Percentiles rank a stretch among this genome's conserved stretches.
phyloP scores from a whole-genome alignment of 73 alveolate genomes.

The Paramecium primaurelia region DNA sequence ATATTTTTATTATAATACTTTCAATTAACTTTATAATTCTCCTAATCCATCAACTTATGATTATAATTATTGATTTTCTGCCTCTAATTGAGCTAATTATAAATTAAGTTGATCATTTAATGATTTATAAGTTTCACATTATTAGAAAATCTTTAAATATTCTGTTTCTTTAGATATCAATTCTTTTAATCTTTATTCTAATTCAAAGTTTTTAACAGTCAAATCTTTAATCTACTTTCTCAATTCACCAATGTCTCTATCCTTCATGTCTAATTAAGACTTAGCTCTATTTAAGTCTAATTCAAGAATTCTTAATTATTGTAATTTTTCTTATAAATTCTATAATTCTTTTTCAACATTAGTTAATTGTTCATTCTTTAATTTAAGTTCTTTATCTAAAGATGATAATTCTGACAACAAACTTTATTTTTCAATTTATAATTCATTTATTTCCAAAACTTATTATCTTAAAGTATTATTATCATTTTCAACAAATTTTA shows the following conservation, averaged over 20 bases:
- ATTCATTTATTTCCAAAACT: not conserved
- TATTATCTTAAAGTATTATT: not conserved
- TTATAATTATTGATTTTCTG: not conserved
- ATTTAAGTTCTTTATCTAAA: not conserved
- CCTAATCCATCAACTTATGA: not conserved
- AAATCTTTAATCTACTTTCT: not conserved
- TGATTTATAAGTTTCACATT: not conserved
- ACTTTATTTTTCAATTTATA: not conserved
- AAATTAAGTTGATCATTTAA: not conserved
- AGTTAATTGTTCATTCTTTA: not conserved
- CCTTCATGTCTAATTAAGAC: not conserved
- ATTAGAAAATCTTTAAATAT: not conserved
- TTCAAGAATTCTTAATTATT: not conserved
- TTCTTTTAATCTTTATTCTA: not conserved
- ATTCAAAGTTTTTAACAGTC: not conserved
- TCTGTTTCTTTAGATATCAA: not conserved
- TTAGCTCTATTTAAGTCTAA: not conserved
- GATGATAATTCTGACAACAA: not conserved
- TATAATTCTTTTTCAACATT: conserved; percentile 8
- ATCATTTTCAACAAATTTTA: not conserved
- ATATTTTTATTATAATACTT: not conserved
- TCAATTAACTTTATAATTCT: not conserved
- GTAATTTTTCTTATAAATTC: not conserved
- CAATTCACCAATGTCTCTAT: not conserved
- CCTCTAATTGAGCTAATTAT: not conserved